These are phyloP conservation scores for Zarea fungicola DNA, from an alignment of 2,329 filamentous ascomycete genomes.

Conservation along the genomic window DNA sequence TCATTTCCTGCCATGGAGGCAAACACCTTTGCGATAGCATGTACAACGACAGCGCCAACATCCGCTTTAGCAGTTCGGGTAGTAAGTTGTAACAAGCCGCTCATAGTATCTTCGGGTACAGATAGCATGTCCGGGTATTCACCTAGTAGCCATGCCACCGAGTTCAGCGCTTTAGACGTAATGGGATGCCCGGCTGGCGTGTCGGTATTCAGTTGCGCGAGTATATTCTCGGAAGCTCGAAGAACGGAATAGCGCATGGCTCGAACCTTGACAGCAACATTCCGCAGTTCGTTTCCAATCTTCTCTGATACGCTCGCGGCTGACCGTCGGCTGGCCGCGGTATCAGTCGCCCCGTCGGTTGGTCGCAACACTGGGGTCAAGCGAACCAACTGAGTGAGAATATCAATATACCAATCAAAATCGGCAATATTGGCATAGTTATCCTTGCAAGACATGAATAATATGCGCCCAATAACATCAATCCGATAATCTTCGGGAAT, in stretches of 20 bases:
- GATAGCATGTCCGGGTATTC: slow-evolving; percentile 75
- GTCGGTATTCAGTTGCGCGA: slow-evolving; percentile 51
- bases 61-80: slow-evolving; percentile 53
- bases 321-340: slow-evolving; percentile 22
- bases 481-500: slow-evolving; percentile 82
- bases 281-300: slow-evolving; percentile 82
- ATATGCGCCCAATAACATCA: slow-evolving; percentile 74
- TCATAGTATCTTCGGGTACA: slow-evolving; percentile 66
- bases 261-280: slow-evolving; percentile 85
- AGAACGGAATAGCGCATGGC: slow-evolving; percentile 77
- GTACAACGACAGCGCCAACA: slow-evolving; percentile 72
- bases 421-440: slow-evolving; percentile 83
- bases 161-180: slow-evolving; percentile 63
- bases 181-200: slow-evolving; percentile 51
- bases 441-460: slow-evolving; percentile 84
- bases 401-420: slow-evolving; percentile 96
- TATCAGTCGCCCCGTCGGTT: slow-evolving; percentile 31
- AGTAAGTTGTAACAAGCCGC: slow-evolving; percentile 64
- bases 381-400: slow-evolving; percentile 78
- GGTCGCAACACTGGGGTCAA: slow-evolving; percentile 52
- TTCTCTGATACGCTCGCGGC: slow-evolving; percentile 49
- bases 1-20: slow-evolving; percentile 63
- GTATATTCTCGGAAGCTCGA: slow-evolving; percentile 72
- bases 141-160: slow-evolving; percentile 79
- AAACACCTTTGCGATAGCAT: slow-evolving; percentile 83